These are phyloP conservation scores for Coemansia reversa DNA, from an alignment of 192 early-diverging fungal species.

Conservation along the genomic window DNA sequence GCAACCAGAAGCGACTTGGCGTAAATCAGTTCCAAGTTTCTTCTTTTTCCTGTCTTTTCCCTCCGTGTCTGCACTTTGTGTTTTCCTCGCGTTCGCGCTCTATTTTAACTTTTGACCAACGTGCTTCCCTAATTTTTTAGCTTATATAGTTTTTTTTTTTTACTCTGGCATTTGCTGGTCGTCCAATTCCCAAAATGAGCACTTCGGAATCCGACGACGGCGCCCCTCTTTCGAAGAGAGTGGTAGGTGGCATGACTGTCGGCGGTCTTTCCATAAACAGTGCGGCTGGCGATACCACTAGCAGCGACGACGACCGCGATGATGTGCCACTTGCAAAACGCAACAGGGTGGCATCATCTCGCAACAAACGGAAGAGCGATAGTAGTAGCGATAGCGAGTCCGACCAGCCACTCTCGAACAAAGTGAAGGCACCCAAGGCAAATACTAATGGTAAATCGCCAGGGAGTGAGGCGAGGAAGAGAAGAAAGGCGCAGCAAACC, in stretches of 20 bases:
- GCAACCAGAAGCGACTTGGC: background rate
- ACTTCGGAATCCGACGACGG: constrained; percentile 51
- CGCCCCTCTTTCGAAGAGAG: constrained; percentile 33
- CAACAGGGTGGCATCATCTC: constrained; percentile 3
- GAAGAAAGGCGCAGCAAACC: constrained; percentile 3
- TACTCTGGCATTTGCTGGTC: background rate
- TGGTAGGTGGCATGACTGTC: constrained; percentile 12
- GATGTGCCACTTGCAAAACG: constrained; percentile 41
- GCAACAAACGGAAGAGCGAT: constrained; percentile 11
- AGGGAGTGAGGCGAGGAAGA: constrained; percentile 11
- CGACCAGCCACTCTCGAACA: constrained; percentile 43
- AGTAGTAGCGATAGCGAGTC: constrained; percentile 44
- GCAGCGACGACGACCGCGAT: constrained; percentile 29
- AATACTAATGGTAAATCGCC: constrained; percentile 6
- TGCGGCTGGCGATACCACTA: background rate
- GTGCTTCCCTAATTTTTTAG: constrained; percentile 5
- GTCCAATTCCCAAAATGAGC: constrained; percentile 23
- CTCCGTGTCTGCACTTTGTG: constrained; percentile 16
- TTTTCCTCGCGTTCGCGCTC: constrained; percentile 6
- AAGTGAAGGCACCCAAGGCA: constrained; percentile 23
- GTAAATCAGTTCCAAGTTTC: constrained; percentile 5
- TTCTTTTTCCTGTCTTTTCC: constrained; percentile 6
- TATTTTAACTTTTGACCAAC: background rate
- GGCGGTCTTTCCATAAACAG: background rate
- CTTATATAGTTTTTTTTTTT: background rate